phyloP scores from a whole-genome alignment of 2,329 filamentous ascomycete genomes.

The Alternaria burnsii region DNA sequence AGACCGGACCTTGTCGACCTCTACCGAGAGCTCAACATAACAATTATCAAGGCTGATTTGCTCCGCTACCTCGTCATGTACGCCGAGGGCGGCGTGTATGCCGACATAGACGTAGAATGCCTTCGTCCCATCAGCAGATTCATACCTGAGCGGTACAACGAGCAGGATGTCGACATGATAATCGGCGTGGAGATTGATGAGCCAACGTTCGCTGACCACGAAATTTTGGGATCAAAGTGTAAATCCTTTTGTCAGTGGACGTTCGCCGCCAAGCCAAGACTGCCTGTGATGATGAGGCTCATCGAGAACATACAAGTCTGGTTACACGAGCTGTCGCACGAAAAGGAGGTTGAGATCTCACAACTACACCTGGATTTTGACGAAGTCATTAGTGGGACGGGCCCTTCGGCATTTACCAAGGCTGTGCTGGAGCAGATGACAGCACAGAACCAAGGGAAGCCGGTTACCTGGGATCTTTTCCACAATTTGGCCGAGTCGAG shows the following conservation, averaged over 20 bases:
- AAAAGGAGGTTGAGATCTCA: slow-evolving; percentile 67
- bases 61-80: slow-evolving; percentile 74
- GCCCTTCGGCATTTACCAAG: slow-evolving; percentile 73
- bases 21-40: slow-evolving; percentile 54
- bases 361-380: slow-evolving; percentile 74
- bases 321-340: slow-evolving; percentile 66
- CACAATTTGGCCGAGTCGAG: slow-evolving; percentile 73
- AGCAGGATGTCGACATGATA: slow-evolving; percentile 73
- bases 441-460: slow-evolving; percentile 51
- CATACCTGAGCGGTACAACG: slow-evolving; percentile 70
- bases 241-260: slow-evolving; percentile 80
- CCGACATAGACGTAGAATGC: slow-evolving; percentile 68
- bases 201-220: slow-evolving; percentile 69
- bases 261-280: slow-evolving; percentile 72
- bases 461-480: slow-evolving; percentile 70
- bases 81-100: slow-evolving; percentile 68
- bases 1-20: slow-evolving; percentile 62
- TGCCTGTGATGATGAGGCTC: slow-evolving; percentile 73
- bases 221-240: slow-evolving; percentile 72
- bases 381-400: slow-evolving; percentile 76
- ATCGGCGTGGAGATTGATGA: slow-evolving; percentile 76
- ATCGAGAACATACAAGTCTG: slow-evolving; percentile 74
- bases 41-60: slow-evolving; percentile 73
- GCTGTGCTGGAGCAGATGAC: slow-evolving; percentile 73
- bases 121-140: slow-evolving; percentile 64